These are phyloP conservation scores for Rhodosporidiobolus sp. DNA, from an alignment of 768 basidiomycete species.

Conservation along the genomic window DNA sequence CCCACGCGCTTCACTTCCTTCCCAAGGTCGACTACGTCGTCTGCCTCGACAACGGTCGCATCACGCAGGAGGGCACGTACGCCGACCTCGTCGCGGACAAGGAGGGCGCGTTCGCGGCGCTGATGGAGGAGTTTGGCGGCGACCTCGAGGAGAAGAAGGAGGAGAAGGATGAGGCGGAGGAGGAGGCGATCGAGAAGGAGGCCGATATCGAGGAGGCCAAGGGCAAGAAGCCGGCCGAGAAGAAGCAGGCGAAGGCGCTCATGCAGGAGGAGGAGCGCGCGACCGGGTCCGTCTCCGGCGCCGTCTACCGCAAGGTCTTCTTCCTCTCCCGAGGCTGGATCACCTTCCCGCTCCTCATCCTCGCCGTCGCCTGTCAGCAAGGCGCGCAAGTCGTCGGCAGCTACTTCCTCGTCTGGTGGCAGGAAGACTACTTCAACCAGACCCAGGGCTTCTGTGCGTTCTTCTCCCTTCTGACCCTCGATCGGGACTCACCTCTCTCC, in stretches of 20 bases:
- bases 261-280: constrained; percentile 85
- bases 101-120: constrained; percentile 67
- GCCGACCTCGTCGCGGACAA: constrained; percentile 61
- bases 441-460: constrained; percentile 62
- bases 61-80: constrained; percentile 79
- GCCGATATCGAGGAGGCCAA: neutral
- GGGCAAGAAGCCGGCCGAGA: neutral
- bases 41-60: constrained; percentile 68
- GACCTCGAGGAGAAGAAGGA: constrained; percentile 46
- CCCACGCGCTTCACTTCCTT: constrained; percentile 88
- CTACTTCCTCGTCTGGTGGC: constrained; percentile 78
- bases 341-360: constrained; percentile 64
- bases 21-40: constrained; percentile 79
- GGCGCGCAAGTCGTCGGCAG: constrained; percentile 66
- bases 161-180: constrained; percentile 18
- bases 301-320: constrained; percentile 58
- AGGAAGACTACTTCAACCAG: constrained; percentile 62
- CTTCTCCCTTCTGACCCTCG: no score
- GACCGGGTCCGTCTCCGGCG: constrained; percentile 54
- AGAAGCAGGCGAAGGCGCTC: constrained; percentile 51
- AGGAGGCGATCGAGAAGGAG: constrained; percentile 11
- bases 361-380: constrained; percentile 66
- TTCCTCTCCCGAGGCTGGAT: constrained; percentile 65
- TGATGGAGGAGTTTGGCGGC: constrained; percentile 63
- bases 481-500: no score